These are phyloP conservation scores for Serpula lacrymans DNA, from an alignment of 768 basidiomycete genomes.

Conservation along the genomic window DNA sequence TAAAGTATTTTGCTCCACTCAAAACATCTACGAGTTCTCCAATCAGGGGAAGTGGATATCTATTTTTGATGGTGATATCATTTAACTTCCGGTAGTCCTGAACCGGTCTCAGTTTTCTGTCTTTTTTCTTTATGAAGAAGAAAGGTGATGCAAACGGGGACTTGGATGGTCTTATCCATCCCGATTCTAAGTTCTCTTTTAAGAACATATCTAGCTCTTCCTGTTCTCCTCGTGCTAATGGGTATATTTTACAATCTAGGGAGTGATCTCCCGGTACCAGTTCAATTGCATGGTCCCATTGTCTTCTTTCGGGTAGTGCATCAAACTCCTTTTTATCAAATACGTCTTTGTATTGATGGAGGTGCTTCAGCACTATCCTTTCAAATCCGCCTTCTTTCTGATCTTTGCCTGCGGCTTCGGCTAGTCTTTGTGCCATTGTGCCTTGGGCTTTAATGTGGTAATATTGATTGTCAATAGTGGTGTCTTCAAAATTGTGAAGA, in stretches of 20 bases:
- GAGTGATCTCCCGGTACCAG: conserved; percentile 8
- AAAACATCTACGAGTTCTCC: conserved; percentile 21
- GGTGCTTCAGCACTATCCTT: conserved; percentile 8
- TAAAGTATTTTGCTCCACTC: conserved; percentile 15
- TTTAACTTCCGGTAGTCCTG: conserved; percentile 33
- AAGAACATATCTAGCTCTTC: conserved; percentile 15
- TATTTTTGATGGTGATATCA: conserved; percentile 20
- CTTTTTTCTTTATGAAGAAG: conserved; percentile 35
- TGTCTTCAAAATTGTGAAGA: conserved; percentile 4
- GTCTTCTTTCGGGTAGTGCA: conserved; percentile 11
- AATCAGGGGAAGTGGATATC: conserved; percentile 22
- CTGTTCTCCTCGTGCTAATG: conserved; percentile 16
- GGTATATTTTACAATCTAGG: too few species aligned
- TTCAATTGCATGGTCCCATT: conserved; percentile 15
- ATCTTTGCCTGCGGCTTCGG: conserved; percentile 1
- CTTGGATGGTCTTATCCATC: conserved; percentile 14
- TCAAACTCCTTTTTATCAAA: conserved; percentile 20
- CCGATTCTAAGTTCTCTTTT: conserved; percentile 17
- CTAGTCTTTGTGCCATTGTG: background rate
- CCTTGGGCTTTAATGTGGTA: conserved; percentile 6
- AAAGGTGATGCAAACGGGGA: conserved; percentile 17
- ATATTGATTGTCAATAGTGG: conserved; percentile 5
- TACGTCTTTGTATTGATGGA: conserved; percentile 11
- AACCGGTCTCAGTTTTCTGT: conserved; percentile 23
- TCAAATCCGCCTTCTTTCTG: conserved; percentile 1